Evolutionary conservation across 73 alveolate species (phyloP).

Genomic region (Tetrahymena borealis): DNA sequence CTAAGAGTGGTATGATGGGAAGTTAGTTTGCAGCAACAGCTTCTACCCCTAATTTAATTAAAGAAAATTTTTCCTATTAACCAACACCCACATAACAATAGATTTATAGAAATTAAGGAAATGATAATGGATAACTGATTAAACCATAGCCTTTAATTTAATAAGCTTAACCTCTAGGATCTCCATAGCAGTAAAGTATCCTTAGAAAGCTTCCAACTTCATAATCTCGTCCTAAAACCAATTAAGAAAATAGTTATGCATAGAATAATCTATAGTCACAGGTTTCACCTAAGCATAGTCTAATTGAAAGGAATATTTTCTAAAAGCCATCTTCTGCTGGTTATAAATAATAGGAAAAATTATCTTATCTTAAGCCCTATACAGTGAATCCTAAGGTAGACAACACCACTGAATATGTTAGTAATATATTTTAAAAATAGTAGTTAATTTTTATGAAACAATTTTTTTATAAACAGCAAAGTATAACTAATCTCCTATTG

Average conservation of each 20-base stretch:
- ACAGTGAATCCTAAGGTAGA: neutral
- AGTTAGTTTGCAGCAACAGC: neutral
- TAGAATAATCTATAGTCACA: neutral
- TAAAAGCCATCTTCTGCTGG: neutral
- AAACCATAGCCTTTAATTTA: neutral
- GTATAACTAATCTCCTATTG: neutral
- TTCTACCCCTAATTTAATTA: neutral
- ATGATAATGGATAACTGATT: neutral
- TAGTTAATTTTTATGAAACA: neutral
- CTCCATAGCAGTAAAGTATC: neutral
- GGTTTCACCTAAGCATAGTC: neutral
- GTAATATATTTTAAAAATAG: neutral
- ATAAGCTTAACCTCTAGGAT: neutral
- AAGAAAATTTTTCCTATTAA: neutral
- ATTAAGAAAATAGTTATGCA: neutral
- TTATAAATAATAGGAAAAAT: neutral
- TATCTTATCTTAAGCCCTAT: neutral
- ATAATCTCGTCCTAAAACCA: neutral
- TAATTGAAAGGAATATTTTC: neutral
- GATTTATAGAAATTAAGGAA: neutral
- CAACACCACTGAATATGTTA: neutral
- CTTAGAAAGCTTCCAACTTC: neutral
- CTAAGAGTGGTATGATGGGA: neutral
- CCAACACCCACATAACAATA: neutral
- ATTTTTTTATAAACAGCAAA: neutral